Evolutionary conservation across 495 filamentous ascomycete genomes (phyloP).

Genomic region (Hapsidospora chrysogenum): DNA sequence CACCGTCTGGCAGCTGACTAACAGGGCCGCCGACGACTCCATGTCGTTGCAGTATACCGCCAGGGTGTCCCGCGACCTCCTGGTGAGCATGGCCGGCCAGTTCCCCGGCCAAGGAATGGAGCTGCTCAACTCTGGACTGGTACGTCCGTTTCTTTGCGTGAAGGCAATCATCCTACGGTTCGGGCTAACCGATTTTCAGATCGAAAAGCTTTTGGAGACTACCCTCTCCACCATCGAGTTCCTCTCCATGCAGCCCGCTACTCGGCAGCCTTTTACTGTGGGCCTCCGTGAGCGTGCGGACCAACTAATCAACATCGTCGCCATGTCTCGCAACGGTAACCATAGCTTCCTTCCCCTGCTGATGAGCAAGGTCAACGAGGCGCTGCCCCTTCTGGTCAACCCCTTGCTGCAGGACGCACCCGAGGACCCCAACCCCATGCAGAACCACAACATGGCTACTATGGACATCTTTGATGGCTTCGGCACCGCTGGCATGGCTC

Average conservation of each 20-base stretch:
- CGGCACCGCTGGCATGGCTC: constrained; percentile 32
- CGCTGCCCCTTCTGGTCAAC: constrained; percentile 40
- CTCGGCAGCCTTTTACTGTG: constrained; percentile 39
- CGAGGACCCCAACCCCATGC: constrained; percentile 14
- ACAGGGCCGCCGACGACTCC: constrained; percentile 31
- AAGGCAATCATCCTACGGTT: background rate
- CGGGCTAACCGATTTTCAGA: constrained; percentile 12
- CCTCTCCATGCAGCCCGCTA: constrained; percentile 44
- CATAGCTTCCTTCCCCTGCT: constrained; percentile 55
- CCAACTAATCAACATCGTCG: constrained; percentile 47
- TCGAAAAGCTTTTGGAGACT: constrained; percentile 65
- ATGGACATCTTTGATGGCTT: constrained; percentile 44
- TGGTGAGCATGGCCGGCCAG: constrained; percentile 42
- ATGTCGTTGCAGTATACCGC: constrained; percentile 57
- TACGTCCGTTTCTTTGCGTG: constrained; percentile 2
- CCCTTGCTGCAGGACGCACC: constrained; percentile 37
- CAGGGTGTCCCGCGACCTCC: constrained; percentile 49
- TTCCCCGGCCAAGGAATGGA: constrained; percentile 51
- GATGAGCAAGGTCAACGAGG: constrained; percentile 49
- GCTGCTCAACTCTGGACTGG: constrained; percentile 52
- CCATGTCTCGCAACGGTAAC: constrained; percentile 51
- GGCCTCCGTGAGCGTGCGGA: constrained; percentile 61
- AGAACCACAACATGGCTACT: constrained; percentile 15
- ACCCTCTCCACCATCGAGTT: constrained; percentile 47
- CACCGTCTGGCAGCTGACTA: constrained; percentile 56